Evolutionary conservation across 306 rosid species (phyloP).

Genomic region (Rosa lucieae): DNA sequence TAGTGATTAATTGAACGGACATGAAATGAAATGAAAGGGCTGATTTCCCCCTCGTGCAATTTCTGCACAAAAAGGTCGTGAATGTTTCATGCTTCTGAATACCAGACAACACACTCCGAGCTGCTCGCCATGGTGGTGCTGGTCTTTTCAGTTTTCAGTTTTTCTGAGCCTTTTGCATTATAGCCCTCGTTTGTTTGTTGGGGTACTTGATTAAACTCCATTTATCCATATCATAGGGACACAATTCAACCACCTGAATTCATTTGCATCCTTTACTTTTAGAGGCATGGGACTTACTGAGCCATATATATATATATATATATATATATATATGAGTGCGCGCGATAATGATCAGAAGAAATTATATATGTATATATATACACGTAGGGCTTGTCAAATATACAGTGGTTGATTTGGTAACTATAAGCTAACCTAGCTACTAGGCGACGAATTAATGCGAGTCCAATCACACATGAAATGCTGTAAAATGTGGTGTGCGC

Average conservation of each 20-base stretch:
- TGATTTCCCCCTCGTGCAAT: constrained; percentile 37
- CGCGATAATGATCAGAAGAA: background rate
- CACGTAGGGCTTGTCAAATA: background rate
- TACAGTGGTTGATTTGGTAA: background rate
- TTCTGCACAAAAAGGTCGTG: constrained; percentile 10
- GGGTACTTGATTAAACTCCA: background rate
- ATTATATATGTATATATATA: background rate
- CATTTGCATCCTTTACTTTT: background rate
- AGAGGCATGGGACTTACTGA: background rate
- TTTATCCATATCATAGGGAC: constrained; percentile 20
- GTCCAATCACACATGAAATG: constrained; percentile 1
- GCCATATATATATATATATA: background rate
- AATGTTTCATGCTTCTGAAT: background rate
- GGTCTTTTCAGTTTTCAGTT: background rate
- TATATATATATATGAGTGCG: background rate
- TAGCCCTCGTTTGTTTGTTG: constrained; percentile 1
- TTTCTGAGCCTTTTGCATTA: background rate
- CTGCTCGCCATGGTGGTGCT: constrained; percentile 4
- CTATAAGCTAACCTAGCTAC: background rate
- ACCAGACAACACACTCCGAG: constrained; percentile 19
- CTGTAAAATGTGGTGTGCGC: background rate
- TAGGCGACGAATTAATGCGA: background rate
- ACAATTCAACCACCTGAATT: background rate
- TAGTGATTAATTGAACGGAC: background rate
- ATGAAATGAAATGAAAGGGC: background rate